Evolutionary conservation across 2,329 filamentous ascomycete genomes (phyloP).

Genomic region (Curvularia hawaiiensis): DNA sequence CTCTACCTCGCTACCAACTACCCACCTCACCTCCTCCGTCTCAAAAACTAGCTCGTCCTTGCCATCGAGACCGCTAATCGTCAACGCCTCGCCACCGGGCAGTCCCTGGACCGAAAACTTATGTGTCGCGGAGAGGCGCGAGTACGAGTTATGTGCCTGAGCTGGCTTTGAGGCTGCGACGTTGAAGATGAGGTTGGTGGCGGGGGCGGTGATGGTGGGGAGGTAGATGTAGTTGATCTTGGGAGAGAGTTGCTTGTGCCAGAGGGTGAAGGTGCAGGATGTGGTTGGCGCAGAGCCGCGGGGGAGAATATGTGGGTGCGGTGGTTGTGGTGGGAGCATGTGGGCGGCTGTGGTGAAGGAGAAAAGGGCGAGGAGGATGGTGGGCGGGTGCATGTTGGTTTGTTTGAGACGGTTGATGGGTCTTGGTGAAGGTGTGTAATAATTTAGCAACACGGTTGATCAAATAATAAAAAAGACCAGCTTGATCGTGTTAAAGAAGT

Average conservation of each 20-base stretch:
- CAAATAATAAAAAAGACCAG: not conserved
- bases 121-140: conserved; percentile 7
- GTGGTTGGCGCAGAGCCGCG: not conserved
- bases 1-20: not conserved
- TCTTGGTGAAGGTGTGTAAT: not conserved
- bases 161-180: conserved; percentile 17
- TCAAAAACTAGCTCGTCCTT: conserved; percentile 16
- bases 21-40: conserved; percentile 7
- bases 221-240: conserved; percentile 23
- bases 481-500: not conserved
- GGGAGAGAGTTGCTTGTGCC: conserved; percentile 19
- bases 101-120: conserved; percentile 19
- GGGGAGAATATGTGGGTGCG: conserved; percentile 4
- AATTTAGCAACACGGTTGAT: conserved; percentile 4
- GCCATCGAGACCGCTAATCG: conserved; percentile 7
- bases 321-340: conserved; percentile 4
- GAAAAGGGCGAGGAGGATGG: conserved; percentile 10
- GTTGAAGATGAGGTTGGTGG: conserved; percentile 21
- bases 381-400: conserved; percentile 16
- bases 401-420: not conserved
- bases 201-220: conserved; percentile 17
- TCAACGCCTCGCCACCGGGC: conserved; percentile 16
- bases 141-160: conserved; percentile 20
- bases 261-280: conserved; percentile 27
- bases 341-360: conserved; percentile 7